A percentile compares a stretch with the other conserved stretches of the same genome.
These are phyloP conservation scores for Salix exigua DNA, from an alignment of 345 rosid genomes.

Conservation along the genomic window DNA sequence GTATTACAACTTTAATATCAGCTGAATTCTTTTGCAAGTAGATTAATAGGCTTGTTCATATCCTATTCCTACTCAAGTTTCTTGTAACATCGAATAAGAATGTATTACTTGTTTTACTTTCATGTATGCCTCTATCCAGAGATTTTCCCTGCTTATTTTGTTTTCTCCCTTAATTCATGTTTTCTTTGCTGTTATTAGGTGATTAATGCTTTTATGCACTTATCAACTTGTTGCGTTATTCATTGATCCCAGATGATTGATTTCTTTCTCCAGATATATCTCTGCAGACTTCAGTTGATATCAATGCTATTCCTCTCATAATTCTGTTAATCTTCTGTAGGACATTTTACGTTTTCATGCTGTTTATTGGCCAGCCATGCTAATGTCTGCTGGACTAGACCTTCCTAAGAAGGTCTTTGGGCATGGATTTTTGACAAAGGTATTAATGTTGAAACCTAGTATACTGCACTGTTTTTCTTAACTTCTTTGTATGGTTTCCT, in stretches of 20 bases:
- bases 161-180: too few relatives aligned
- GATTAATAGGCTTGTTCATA: too few relatives aligned
- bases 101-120: neutral
- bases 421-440: constrained; percentile 97
- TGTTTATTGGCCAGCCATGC: constrained; percentile 98
- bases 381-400: constrained; percentile 81
- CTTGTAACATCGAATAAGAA: neutral
- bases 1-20: too few relatives aligned
- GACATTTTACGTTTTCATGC: constrained; percentile 95
- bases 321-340: constrained; percentile 36
- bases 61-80: neutral
- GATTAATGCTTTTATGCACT: neutral
- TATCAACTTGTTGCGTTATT: neutral
- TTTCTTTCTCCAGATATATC: neutral
- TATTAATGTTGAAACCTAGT: constrained; percentile 13
- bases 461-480: neutral
- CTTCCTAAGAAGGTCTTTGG: constrained; percentile 86
- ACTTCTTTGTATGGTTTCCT: neutral
- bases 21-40: too few relatives aligned
- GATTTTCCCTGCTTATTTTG: too few relatives aligned
- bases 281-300: neutral
- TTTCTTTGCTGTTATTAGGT: neutral
- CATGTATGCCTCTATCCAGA: too few relatives aligned
- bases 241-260: neutral
- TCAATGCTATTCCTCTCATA: neutral